phyloP scores from a whole-genome alignment of 163 green algal species.

The Volvox carteri region DNA sequence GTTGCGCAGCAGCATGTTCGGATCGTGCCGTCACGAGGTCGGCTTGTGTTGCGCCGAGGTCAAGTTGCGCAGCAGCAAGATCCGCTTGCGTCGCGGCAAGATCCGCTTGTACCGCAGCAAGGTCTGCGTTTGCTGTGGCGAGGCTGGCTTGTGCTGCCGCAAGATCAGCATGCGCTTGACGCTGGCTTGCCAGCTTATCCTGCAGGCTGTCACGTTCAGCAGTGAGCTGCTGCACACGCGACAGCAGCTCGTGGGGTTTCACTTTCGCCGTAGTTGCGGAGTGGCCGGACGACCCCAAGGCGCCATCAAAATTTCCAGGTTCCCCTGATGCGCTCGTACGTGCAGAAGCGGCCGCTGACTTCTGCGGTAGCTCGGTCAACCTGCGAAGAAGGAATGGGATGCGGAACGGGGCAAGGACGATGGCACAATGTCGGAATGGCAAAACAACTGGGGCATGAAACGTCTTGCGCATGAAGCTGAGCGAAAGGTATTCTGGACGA shows the following conservation, averaged over 20 bases:
- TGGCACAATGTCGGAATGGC: no score
- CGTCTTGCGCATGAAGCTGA: no score
- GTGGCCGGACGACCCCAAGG: background rate
- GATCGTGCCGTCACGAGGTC: background rate
- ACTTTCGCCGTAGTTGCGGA: background rate
- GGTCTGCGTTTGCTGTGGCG: background rate
- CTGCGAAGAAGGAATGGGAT: background rate
- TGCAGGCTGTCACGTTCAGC: constrained; percentile 16
- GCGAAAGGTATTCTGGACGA: no score
- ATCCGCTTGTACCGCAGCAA: no score
- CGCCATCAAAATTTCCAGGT: background rate
- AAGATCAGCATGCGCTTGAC: background rate
- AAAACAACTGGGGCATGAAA: no score
- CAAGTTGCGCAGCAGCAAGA: background rate
- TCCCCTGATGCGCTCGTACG: constrained; percentile 13
- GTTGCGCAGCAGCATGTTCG: background rate
- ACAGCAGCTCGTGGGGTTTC: constrained; percentile 54
- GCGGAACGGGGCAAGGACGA: no score
- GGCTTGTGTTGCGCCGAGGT: background rate
- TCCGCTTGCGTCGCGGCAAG: background rate
- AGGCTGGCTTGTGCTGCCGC: background rate
- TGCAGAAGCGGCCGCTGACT: background rate
- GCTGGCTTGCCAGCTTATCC: background rate
- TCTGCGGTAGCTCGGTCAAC: background rate
- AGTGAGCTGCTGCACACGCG: constrained; percentile 38